phyloP scores from a whole-genome alignment of 106 monocot species.

The Acanthochlamys bracteata region DNA sequence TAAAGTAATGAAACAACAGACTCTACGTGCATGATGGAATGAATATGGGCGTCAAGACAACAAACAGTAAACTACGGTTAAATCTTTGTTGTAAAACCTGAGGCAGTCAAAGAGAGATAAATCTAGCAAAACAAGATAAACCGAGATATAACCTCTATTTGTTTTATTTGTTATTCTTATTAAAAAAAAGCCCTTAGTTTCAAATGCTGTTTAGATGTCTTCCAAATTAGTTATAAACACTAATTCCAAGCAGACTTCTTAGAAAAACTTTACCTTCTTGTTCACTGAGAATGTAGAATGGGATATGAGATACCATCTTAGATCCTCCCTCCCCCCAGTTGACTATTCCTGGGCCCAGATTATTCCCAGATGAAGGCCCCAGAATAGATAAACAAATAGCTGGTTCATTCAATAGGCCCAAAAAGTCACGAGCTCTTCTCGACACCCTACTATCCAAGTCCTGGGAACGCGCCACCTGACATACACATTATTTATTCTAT shows the following conservation, averaged over 20 bases:
- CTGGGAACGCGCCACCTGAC: constrained; percentile 72
- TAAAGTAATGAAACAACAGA: too few species aligned
- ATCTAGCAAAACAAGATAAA: too few species aligned
- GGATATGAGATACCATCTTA: constrained; percentile 75
- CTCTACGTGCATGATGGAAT: too few species aligned
- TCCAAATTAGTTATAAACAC: background rate
- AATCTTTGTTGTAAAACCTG: too few species aligned
- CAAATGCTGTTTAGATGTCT: background rate
- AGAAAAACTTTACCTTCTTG: constrained; percentile 63
- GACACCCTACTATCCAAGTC: constrained; percentile 62
- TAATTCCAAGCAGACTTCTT: background rate
- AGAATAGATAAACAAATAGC: constrained; percentile 74
- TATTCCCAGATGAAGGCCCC: constrained; percentile 38
- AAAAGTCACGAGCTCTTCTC: constrained; percentile 78
- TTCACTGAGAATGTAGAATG: constrained; percentile 75
- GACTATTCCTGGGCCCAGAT: constrained; percentile 53
- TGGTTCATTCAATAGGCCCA: constrained; percentile 85
- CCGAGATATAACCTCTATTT: too few species aligned
- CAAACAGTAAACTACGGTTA: too few species aligned
- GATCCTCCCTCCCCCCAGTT: constrained; percentile 74
- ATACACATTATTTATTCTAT: background rate
- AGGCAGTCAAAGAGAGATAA: too few species aligned
- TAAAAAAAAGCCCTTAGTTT: background rate
- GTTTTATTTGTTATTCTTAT: background rate
- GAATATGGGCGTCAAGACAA: too few species aligned